Base-by-base conservation (phyloP, 2,329 filamentous ascomycete species). In the Fonsecaea multimorphosa region DNA sequence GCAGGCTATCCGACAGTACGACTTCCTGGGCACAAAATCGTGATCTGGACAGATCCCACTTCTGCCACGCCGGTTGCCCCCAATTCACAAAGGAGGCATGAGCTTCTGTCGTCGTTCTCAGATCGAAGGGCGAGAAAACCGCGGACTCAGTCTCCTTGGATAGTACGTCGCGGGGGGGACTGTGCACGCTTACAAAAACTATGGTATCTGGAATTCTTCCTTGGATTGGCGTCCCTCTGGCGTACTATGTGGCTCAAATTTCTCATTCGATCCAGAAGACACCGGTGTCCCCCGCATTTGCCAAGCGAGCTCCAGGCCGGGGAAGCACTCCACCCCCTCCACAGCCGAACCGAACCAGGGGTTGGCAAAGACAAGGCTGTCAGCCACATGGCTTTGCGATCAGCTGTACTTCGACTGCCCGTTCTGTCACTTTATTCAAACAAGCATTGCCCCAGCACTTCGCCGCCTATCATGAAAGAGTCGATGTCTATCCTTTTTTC, bases 1-100 rank as follows among this genome's bases (percentile, higher is more conserved):
- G 27, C 51, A 54, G 22, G 44, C 44, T 16, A 49, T 49, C 44
- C 24, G 44, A 24, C 44, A 49, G 44, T 49, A 49, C 44, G 44
- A 49, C 19, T 49, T 49, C 24, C 2, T 12, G 6, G 19, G 44
- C 22, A 49, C 44, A 11, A 49, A 49, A 24, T 16, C 44, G 44
- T 49, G 44, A 49, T 49, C 22, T 14, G 19, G 44, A 19, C 9
- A 7, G 22, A 2, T 24, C 3, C n/a, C n/a, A n/a, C 7, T 14
- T 19, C 44, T 49, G 44, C 38, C 19, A 49, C 11, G 12, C 19
- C 1, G 8, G 44, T 49, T 8, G n/a, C 24, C 9, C 40, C 5
- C 1, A 19, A 44, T 16, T 22, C 40, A 44, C 7, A 49, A 24
- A 24, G 24, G 19, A 49, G 24, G 19, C n/a, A 11, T 24, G 44